Evolutionary conservation across 2,329 filamentous ascomycete species (phyloP).

Genomic region (Epichloe sibirici): DNA sequence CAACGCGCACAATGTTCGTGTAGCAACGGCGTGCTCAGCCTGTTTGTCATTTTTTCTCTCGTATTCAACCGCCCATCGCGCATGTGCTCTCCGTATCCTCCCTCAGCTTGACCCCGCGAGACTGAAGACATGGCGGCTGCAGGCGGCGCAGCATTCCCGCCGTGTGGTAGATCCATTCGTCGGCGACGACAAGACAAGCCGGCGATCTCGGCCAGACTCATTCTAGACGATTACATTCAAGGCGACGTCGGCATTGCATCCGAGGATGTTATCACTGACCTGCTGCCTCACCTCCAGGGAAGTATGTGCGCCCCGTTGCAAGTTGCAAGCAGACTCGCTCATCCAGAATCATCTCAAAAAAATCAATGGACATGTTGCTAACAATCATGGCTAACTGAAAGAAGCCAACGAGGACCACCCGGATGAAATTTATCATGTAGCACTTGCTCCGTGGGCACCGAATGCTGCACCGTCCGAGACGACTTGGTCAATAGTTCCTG

Average conservation of each 20-base stretch:
- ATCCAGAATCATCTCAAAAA: neutral
- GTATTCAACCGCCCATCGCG: neutral
- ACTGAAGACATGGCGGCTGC: conserved; percentile 17
- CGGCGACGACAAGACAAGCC: conserved; percentile 56
- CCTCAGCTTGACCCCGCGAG: neutral
- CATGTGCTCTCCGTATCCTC: neutral
- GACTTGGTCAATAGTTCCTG: conserved; percentile 76
- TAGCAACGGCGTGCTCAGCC: neutral
- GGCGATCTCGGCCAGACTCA: conserved; percentile 64
- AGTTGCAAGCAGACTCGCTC: neutral
- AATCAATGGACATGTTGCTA: neutral
- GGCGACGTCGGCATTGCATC: conserved; percentile 80
- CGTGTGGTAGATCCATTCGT: conserved; percentile 31
- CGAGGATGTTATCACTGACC: conserved; percentile 69
- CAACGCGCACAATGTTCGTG: neutral
- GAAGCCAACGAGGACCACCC: conserved; percentile 21
- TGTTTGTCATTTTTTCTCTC: neutral
- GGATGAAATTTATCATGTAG: conserved; percentile 47
- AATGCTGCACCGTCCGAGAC: conserved; percentile 44
- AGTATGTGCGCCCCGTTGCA: conserved; percentile 28
- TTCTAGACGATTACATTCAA: conserved; percentile 75
- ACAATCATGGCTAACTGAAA: conserved; percentile 8
- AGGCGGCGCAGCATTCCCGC: conserved; percentile 13
- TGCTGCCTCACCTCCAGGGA: conserved; percentile 54
- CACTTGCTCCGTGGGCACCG: conserved; percentile 63